Percentiles rank a stretch among this genome's conserved stretches.
These are phyloP conservation scores for Daedaleopsis sinensis DNA, from an alignment of 768 basidiomycete species.

Conservation along the genomic window DNA sequence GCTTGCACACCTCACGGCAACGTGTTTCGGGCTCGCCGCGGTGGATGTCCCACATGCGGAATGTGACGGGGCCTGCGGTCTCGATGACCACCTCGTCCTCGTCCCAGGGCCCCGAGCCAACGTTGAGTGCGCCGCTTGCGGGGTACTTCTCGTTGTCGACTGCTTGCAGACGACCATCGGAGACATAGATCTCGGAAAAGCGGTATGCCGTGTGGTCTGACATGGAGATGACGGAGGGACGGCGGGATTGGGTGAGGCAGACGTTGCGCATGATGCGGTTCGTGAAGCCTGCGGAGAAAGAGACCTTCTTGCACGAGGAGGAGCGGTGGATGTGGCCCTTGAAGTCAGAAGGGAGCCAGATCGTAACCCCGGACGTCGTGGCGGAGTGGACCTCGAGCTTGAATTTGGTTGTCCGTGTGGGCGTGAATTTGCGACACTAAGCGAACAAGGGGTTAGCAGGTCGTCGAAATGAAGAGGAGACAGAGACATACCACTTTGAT, in stretches of 20 bases:
- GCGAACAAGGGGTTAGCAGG: conserved; percentile 6
- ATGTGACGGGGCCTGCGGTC: conserved; percentile 63
- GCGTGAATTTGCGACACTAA: conserved; percentile 34
- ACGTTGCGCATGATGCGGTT: conserved; percentile 56
- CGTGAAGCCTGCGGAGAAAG: conserved; percentile 72
- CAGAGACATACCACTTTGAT: conserved; percentile 67
- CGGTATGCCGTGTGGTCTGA: conserved; percentile 17
- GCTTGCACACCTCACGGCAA: conserved; percentile 61
- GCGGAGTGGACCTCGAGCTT: conserved; percentile 66
- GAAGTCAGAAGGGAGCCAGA: conserved; percentile 84
- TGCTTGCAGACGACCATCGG: conserved; percentile 18
- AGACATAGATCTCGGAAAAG: conserved; percentile 28
- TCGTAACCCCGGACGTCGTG: conserved; percentile 62
- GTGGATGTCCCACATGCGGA: conserved; percentile 81
- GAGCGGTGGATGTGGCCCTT: conserved; percentile 60
- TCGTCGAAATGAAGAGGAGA: conserved; percentile 44
- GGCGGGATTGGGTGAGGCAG: conserved; percentile 31
- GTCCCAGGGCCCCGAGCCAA: conserved; percentile 14
- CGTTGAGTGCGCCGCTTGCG: background rate
- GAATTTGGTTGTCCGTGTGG: conserved; percentile 33
- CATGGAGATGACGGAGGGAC: conserved; percentile 30
- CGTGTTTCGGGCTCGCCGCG: conserved; percentile 64
- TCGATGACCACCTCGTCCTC: conserved; percentile 67
- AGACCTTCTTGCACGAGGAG: conserved; percentile 41
- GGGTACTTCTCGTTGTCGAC: conserved; percentile 21